phyloP scores from a whole-genome alignment of 345 rosid genomes.

The Eucalyptus camaldulensis region DNA sequence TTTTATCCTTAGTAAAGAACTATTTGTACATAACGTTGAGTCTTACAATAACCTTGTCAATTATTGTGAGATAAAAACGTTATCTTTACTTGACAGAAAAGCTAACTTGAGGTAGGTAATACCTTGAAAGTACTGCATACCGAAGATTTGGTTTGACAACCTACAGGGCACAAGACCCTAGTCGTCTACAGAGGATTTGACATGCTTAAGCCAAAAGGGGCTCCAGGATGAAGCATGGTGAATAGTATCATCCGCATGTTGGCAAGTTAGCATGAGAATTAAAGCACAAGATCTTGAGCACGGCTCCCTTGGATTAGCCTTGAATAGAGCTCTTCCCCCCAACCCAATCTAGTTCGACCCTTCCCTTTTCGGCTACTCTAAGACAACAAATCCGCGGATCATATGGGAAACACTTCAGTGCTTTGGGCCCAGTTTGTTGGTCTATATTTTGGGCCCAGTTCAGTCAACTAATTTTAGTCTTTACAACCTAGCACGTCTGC shows the following conservation, averaged over 20 bases:
- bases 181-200: neutral
- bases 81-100: fast-evolving
- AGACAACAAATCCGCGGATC: neutral
- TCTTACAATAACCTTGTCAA: neutral
- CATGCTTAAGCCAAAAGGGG: neutral
- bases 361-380: neutral
- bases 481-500: neutral
- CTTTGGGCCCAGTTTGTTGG: neutral
- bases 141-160: neutral
- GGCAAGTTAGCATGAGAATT: neutral
- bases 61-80: fast-evolving
- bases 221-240: neutral
- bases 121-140: too few species aligned
- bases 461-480: neutral
- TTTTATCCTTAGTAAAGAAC: neutral
- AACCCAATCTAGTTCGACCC: neutral
- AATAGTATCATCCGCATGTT: neutral
- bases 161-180: neutral
- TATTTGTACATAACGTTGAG: neutral
- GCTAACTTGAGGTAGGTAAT: neutral
- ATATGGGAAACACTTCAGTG: neutral
- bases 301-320: neutral
- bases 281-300: neutral
- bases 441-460: neutral
- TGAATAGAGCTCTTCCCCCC: neutral